These are phyloP conservation scores for Theobroma cacao DNA, from an alignment of 345 rosid genomes.

Conservation along the genomic window DNA sequence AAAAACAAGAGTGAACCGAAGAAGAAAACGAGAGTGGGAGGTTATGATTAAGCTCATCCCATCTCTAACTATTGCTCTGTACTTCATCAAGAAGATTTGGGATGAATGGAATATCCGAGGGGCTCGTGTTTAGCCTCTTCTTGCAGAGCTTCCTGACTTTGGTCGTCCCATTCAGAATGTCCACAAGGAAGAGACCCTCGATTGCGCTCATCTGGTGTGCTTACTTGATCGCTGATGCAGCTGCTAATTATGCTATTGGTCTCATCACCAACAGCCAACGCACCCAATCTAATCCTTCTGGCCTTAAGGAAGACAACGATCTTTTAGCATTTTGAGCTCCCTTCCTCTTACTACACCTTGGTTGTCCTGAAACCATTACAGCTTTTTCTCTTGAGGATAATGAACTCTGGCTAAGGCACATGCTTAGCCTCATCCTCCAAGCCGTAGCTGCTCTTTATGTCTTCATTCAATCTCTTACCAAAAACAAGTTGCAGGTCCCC, in stretches of 20 bases:
- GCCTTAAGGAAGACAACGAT: constrained; percentile 15
- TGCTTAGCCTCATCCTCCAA: constrained; percentile 44
- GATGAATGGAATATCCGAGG: constrained; percentile 52
- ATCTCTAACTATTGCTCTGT: neutral
- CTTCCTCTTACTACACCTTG: constrained; percentile 58
- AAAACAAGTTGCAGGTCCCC: constrained; percentile 26
- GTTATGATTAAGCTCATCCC: constrained; percentile 2
- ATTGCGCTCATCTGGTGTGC: constrained; percentile 42
- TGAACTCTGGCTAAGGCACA: constrained; percentile 53
- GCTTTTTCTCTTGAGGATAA: constrained; percentile 61
- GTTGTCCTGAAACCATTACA: constrained; percentile 63
- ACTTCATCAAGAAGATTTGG: constrained; percentile 35
- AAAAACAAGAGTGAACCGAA: neutral
- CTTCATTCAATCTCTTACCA: constrained; percentile 31
- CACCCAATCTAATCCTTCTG: neutral
- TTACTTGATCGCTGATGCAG: constrained; percentile 55
- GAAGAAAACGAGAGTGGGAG: neutral
- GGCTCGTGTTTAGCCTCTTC: constrained; percentile 45
- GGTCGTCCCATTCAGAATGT: constrained; percentile 44
- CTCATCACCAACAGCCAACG: constrained; percentile 40
- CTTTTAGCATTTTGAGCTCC: constrained; percentile 64
- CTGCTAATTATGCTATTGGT: constrained; percentile 49
- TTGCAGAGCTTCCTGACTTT: constrained; percentile 48
- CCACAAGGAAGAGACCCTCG: constrained; percentile 26
- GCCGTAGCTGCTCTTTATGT: constrained; percentile 39